phyloP scores from a whole-genome alignment of 148 eudicot genomes.

The Arctostaphylos glauca region DNA sequence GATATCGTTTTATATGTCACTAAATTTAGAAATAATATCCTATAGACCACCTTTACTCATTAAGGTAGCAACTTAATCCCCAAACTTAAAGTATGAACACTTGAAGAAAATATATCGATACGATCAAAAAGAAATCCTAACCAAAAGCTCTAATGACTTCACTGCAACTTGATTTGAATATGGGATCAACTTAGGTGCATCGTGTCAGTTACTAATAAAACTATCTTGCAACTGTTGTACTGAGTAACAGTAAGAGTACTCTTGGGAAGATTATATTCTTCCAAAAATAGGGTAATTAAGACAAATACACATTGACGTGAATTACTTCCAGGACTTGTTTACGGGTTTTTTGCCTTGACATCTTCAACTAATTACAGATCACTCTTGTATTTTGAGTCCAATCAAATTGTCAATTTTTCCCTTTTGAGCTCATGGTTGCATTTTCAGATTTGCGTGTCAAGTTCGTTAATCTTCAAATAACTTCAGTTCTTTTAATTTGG shows the following conservation, averaged over 20 bases:
- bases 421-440: neutral
- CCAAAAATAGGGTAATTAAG: neutral
- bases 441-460: slow-evolving; percentile 3
- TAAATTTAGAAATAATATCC: no score
- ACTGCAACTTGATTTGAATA: no score
- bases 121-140: no score
- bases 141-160: no score
- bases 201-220: neutral
- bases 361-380: neutral
- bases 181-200: no score
- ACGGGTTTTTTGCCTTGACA: neutral
- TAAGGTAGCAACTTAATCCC: no score
- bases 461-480: neutral
- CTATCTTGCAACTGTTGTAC: neutral
- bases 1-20: no score
- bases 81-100: no score
- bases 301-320: neutral
- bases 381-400: neutral
- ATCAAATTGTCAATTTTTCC: neutral
- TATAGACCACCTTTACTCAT: no score
- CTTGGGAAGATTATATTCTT: neutral
- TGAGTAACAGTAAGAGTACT: neutral
- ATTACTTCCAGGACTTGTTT: neutral
- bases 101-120: no score
- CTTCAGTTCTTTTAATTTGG: neutral